phyloP scores from a whole-genome alignment of 257 asterid species.

The Solanum corneliomulleri region DNA sequence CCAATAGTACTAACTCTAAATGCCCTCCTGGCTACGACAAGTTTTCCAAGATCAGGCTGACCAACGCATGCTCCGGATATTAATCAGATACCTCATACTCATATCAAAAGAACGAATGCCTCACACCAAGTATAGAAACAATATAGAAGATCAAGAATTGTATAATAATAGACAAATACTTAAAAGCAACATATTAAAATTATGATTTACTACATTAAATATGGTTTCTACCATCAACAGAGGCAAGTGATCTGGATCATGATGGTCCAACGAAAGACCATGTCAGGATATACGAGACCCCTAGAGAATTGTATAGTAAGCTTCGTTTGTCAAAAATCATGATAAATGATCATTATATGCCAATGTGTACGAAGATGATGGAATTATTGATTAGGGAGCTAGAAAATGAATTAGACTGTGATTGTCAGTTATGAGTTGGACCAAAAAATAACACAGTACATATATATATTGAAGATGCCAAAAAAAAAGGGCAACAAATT shows the following conservation, averaged over 20 bases:
- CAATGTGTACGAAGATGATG: slow-evolving; percentile 88
- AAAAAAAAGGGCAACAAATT: neutral
- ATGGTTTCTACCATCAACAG: no score
- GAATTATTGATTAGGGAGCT: slow-evolving; percentile 66
- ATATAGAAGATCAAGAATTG: no score
- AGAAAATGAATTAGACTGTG: slow-evolving; percentile 48
- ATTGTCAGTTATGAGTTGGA: neutral
- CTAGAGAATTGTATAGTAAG: slow-evolving; percentile 72
- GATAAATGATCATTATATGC: slow-evolving; percentile 94
- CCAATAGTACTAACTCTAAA: no score
- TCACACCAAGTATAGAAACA: no score
- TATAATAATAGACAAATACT: no score
- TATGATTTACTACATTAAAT: no score
- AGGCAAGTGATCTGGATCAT: neutral
- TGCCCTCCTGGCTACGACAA: no score
- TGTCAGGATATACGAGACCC: slow-evolving; percentile 63
- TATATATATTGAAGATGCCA: neutral
- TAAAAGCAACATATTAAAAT: no score
- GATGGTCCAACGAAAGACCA: slow-evolving; percentile 26
- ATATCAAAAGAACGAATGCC: no score
- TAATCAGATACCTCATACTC: no score
- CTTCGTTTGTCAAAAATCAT: slow-evolving; percentile 70
- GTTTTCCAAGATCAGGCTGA: no score
- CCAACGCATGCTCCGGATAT: no score
- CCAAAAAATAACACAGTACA: neutral